Percentiles rank a stretch among this genome's conserved stretches.
These are phyloP conservation scores for Escallonia rubra DNA, from an alignment of 129 eudicot species.

Conservation along the genomic window DNA sequence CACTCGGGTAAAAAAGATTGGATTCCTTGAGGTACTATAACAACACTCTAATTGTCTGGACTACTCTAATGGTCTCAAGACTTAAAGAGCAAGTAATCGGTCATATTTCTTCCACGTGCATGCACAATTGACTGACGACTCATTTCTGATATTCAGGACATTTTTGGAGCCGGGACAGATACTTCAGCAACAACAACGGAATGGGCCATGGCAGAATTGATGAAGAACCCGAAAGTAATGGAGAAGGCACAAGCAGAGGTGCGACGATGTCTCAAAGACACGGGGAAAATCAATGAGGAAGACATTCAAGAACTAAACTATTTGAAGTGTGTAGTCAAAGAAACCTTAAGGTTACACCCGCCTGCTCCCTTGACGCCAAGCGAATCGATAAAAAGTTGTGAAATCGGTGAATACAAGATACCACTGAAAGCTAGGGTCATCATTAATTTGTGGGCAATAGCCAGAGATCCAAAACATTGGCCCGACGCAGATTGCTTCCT, in stretches of 20 bases:
- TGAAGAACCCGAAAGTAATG: not conserved
- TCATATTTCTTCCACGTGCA: too few species aligned
- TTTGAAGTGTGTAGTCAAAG: not conserved
- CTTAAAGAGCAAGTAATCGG: too few species aligned
- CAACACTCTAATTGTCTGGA: too few species aligned
- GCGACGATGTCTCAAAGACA: not conserved
- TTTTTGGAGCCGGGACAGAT: not conserved
- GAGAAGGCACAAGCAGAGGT: not conserved
- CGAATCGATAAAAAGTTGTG: not conserved
- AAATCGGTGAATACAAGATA: not conserved
- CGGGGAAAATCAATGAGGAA: not conserved
- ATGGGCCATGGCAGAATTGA: not conserved
- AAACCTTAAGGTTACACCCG: not conserved
- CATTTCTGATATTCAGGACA: not conserved
- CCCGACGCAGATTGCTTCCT: not conserved
- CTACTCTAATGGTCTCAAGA: too few species aligned
- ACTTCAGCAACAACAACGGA: not conserved
- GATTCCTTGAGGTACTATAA: too few species aligned
- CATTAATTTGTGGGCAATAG: not conserved
- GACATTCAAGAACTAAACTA: not conserved
- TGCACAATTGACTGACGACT: too few species aligned
- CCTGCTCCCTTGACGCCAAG: not conserved
- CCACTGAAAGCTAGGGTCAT: not conserved
- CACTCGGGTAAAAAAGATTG: too few species aligned
- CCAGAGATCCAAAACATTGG: not conserved